Evolutionary conservation across 768 basidiomycete species (phyloP).

Genomic region (Collybiopsis confluens): DNA sequence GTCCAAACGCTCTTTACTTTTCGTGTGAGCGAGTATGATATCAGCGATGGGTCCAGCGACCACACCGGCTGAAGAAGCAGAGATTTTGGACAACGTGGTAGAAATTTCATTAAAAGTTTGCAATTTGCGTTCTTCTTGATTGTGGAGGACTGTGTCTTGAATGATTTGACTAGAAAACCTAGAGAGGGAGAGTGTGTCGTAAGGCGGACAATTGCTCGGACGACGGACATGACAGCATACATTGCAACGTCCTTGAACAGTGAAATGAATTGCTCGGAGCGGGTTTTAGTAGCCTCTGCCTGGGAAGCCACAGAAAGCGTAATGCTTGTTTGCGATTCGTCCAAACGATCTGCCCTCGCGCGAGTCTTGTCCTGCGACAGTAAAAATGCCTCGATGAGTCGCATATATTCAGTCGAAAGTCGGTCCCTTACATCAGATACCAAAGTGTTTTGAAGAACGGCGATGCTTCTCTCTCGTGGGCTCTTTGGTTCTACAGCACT

Average conservation of each 20-base stretch:
- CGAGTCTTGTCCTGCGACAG: neutral
- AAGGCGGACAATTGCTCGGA: neutral
- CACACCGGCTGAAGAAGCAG: conserved; percentile 34
- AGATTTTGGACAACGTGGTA: conserved; percentile 40
- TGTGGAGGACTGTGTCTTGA: conserved; percentile 36
- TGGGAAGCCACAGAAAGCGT: neutral
- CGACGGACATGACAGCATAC: neutral
- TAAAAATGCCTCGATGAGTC: neutral
- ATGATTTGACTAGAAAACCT: conserved; percentile 45
- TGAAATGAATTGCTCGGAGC: conserved; percentile 14
- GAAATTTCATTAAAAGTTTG: conserved; percentile 48
- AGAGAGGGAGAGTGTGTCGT: neutral
- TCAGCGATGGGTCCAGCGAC: conserved; percentile 44
- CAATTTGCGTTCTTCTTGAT: conserved; percentile 42
- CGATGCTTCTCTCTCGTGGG: no score
- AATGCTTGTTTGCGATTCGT: neutral
- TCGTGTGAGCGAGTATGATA: conserved; percentile 36
- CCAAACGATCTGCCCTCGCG: neutral
- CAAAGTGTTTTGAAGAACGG: no score
- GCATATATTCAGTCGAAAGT: neutral
- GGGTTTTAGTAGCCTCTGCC: conserved; percentile 1
- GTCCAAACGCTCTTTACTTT: conserved; percentile 38
- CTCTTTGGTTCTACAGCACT: no score
- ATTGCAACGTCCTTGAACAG: conserved; percentile 10
- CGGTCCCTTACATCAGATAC: no score